These are phyloP conservation scores for Fusarium buxicola DNA, from an alignment of 2,329 filamentous ascomycete genomes.

Conservation along the genomic window DNA sequence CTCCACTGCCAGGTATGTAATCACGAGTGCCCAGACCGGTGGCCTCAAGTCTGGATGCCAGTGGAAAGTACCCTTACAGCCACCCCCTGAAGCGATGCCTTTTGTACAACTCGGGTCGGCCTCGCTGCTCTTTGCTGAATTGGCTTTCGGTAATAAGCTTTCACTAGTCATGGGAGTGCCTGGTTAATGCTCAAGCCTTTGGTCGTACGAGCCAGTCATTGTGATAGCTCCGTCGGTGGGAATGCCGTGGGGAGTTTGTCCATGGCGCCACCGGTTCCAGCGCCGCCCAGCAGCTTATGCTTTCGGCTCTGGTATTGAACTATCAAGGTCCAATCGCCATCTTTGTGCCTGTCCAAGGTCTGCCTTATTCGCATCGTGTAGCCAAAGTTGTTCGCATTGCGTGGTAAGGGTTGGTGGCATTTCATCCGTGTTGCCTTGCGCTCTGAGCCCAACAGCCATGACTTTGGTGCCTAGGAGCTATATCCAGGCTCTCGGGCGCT, in stretches of 20 bases:
- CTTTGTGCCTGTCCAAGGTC: not conserved
- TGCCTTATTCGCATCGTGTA: conserved; percentile 2
- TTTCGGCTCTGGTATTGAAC: not conserved
- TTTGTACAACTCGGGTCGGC: conserved; percentile 21
- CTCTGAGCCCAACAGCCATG: conserved; percentile 8
- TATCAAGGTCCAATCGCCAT: not conserved
- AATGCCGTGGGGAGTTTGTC: conserved; percentile 35
- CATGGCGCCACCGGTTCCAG: not conserved
- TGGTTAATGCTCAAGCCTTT: conserved; percentile 33
- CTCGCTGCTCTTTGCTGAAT: conserved; percentile 20
- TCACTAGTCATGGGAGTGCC: conserved; percentile 29
- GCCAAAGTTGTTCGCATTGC: conserved; percentile 3
- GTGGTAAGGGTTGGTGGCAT: conserved; percentile 17
- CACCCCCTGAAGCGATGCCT: conserved; percentile 35
- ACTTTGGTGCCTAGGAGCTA: conserved; percentile 13
- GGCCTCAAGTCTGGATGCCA: conserved; percentile 23
- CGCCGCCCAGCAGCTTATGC: not conserved
- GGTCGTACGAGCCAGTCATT: conserved; percentile 18
- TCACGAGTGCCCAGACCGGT: conserved; percentile 10
- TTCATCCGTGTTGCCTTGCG: conserved; percentile 30
- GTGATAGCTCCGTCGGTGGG: conserved; percentile 9
- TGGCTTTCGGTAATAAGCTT: conserved; percentile 26
- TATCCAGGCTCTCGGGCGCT: conserved; percentile 20
- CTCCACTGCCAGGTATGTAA: conserved; percentile 2
- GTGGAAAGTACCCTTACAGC: conserved; percentile 14